Evolutionary conservation across 2,329 filamentous ascomycete species (phyloP).

Genomic region (Erysiphe neolycopersici): DNA sequence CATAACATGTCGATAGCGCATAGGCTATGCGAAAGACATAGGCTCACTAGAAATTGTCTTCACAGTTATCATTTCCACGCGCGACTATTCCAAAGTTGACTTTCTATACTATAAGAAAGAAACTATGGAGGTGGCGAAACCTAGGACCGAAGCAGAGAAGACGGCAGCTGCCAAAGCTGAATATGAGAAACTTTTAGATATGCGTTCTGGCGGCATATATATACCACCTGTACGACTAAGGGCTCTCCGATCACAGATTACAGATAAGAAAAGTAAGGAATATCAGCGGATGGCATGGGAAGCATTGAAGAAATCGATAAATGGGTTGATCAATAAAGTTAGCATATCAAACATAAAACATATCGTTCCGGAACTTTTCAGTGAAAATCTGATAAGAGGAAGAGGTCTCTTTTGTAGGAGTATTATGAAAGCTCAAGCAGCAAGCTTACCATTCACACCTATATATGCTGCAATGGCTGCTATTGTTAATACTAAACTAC

Average conservation of each 20-base stretch:
- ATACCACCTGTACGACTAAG: slow-evolving; percentile 78
- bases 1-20: too few relatives aligned
- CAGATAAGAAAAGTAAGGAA: slow-evolving; percentile 84
- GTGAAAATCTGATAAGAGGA: slow-evolving; percentile 77
- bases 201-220: slow-evolving; percentile 88
- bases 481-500: slow-evolving; percentile 92
- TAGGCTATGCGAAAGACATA: too few relatives aligned
- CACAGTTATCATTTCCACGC: too few relatives aligned
- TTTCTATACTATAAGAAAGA: neutral
- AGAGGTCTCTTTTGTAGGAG: slow-evolving; percentile 81
- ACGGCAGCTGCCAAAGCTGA: slow-evolving; percentile 73
- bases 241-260: slow-evolving; percentile 87
- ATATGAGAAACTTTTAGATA: slow-evolving; percentile 73
- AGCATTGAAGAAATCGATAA: slow-evolving; percentile 94
- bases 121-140: slow-evolving; percentile 6
- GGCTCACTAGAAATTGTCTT: too few relatives aligned
- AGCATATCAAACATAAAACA: slow-evolving; percentile 95
- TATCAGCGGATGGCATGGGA: slow-evolving; percentile 99
- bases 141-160: slow-evolving; percentile 50
- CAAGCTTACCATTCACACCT: slow-evolving; percentile 81
- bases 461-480: slow-evolving; percentile 91
- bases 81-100: too few relatives aligned
- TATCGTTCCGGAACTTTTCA: slow-evolving; percentile 87
- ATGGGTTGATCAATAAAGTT: slow-evolving; percentile 97
- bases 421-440: slow-evolving; percentile 96